Conservation (phyloP, 2,329 filamentous ascomycete genomes). For the Clonostachys solani region DNA sequence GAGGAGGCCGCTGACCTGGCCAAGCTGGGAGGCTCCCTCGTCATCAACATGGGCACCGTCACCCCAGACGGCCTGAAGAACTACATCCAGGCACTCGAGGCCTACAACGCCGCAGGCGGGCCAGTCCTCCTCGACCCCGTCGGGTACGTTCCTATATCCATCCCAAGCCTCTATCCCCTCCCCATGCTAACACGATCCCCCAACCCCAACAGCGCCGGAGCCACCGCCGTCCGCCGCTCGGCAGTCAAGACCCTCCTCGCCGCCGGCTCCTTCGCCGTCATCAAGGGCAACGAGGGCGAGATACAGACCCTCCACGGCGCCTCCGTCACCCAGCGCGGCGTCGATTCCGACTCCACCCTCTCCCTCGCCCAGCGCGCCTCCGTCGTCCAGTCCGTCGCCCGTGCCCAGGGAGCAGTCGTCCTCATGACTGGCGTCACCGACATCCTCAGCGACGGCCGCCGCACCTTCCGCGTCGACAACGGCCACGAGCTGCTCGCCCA, state of each 20-base stretch:
- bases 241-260: constrained; percentile 69
- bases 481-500: constrained; percentile 67
- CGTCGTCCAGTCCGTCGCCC: constrained; percentile 64
- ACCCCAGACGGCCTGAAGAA: constrained; percentile 70
- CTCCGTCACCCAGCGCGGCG: constrained; percentile 63
- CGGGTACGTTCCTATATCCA: constrained; percentile 45
- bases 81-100: constrained; percentile 68
- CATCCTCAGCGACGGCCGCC: constrained; percentile 69
- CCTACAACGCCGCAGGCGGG: constrained; percentile 74
- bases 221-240: constrained; percentile 67
- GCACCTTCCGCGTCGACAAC: constrained; percentile 67
- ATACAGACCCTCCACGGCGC: constrained; percentile 69
- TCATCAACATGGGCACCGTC: constrained; percentile 94
- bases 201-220: constrained; percentile 57
- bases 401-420: constrained; percentile 63
- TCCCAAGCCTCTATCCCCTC: not conserved
- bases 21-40: constrained; percentile 69
- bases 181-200: not conserved
- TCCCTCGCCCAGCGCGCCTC: constrained; percentile 46
- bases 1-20: constrained; percentile 80
- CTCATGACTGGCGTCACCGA: constrained; percentile 81
- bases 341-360: constrained; percentile 68
- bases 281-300: constrained; percentile 93
- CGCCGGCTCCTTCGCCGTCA: constrained; percentile 75
- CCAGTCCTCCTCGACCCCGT: constrained; percentile 88